Conservation (phyloP, 805 yeast species). For the Candida khao-thaluensis region DNA sequence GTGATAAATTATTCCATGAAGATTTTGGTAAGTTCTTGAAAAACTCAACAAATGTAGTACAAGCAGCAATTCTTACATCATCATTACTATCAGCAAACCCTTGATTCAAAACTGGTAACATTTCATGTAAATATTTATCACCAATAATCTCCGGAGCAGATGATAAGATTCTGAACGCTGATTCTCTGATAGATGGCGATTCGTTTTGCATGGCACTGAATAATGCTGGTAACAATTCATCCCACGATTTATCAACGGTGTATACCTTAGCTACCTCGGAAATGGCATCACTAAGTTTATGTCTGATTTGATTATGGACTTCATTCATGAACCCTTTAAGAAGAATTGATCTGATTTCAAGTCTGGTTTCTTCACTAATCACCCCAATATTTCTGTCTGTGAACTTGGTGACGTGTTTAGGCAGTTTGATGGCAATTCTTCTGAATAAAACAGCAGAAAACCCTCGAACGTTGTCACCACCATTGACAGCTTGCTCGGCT, state of each 20-base stretch:
- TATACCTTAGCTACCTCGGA: conserved; percentile 83
- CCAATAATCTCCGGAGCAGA: conserved; percentile 79
- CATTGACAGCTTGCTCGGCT: conserved; percentile 72
- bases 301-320: conserved; percentile 77
- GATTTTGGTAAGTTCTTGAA: conserved; percentile 79
- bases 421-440: conserved; percentile 78
- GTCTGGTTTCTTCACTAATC: conserved; percentile 55
- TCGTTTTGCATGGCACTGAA: conserved; percentile 57
- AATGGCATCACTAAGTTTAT: conserved; percentile 89
- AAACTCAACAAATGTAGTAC: conserved; percentile 87
- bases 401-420: conserved; percentile 61
- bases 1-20: conserved; percentile 74
- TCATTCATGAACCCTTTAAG: conserved; percentile 70
- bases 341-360: conserved; percentile 62
- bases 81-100: conserved; percentile 83
- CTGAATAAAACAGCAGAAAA: conserved; percentile 88
- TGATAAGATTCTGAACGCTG: conserved; percentile 85
- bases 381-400: conserved; percentile 78
- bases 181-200: conserved; percentile 76
- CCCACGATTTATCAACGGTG: conserved; percentile 61
- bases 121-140: conserved; percentile 50
- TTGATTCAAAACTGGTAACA: conserved; percentile 67
- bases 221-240: conserved; percentile 71
- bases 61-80: conserved; percentile 86
- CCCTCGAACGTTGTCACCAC: conserved; percentile 60